Base-by-base conservation (phyloP, 2,329 filamentous ascomycete genomes). In the Ciborinia camelliae region DNA sequence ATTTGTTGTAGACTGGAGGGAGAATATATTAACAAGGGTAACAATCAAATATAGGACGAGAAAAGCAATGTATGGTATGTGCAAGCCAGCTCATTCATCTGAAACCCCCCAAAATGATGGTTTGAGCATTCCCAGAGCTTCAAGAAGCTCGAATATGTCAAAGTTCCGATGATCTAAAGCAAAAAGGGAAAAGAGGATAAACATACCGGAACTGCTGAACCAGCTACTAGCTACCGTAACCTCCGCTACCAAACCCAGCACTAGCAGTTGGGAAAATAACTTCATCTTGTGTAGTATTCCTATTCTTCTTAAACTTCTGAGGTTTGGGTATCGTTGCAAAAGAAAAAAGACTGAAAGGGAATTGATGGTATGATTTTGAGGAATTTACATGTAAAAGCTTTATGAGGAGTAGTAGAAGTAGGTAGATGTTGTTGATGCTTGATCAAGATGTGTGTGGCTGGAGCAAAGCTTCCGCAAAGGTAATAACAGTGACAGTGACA, bases 1-100 rank as follows among this genome's bases (percentile, higher is more conserved):
- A 99, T 77, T 95, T 97, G 81, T 98, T 97, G 83, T 98, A 98
- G 20, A 89, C 94, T 97, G 74, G 57, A 71, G 66, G 66, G 68
- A 68, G 66, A 75, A 69, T 66, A 64, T 62, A 68, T 77, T 67
- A 77, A 70, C 32, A 66, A 35, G 30, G 39, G 4, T 3, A 23
- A 7, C 41, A 48, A 15, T 12, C 23, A 23, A 54, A 53, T 28
- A 20, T 28, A 43, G 28, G 58, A 45, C 26, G 45, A 51, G 30
- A 45, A 30, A 28, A 28, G 55, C 60, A 53, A 65, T 48, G 58
- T 10, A 35, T n/a, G n/a, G 37, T 45, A 18, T 23, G 35, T 20
- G 20, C 26, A 7, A 39, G 28, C 50, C 55, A 26, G 32, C n/a
- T 47, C 12, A 32, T 45, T 10, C 58, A 20, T 7, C 30, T 28